A percentile compares a stretch with the other conserved stretches of the same genome.
phyloP scores from a whole-genome alignment of 2,329 filamentous ascomycete genomes.

The Talaromyces pinophilus region DNA sequence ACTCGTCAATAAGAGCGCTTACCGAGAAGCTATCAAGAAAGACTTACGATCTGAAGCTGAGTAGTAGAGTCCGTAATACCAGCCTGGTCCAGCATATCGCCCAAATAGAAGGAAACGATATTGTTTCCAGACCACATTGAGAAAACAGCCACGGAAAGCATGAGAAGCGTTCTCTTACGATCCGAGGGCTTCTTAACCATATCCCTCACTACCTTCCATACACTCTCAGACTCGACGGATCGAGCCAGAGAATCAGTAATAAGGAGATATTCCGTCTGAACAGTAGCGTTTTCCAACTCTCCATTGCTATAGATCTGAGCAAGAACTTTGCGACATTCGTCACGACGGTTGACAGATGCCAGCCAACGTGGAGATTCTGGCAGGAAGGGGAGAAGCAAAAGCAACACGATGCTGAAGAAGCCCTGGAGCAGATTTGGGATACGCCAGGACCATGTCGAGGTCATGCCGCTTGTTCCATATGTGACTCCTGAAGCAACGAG shows the following conservation, averaged over 20 bases:
- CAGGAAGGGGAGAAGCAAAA: not conserved
- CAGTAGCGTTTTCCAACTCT: not conserved
- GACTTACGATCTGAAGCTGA: conserved; percentile 5
- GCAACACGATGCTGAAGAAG: not conserved
- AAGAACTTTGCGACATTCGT: not conserved
- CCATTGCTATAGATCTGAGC: not conserved
- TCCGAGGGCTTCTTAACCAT: not conserved
- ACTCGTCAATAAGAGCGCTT: not conserved
- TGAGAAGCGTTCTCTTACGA: not conserved
- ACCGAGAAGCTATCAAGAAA: not conserved
- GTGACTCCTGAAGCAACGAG: conserved; percentile 3
- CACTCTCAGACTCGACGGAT: not conserved
- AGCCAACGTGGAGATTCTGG: conserved; percentile 11
- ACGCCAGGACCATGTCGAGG: not conserved
- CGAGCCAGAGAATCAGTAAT: not conserved
- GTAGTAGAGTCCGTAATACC: not conserved
- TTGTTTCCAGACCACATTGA: not conserved
- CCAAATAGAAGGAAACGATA: not conserved
- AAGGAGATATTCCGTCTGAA: not conserved
- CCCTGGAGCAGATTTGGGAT: not conserved
- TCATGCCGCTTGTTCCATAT: not conserved
- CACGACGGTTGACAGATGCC: not conserved
- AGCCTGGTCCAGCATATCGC: conserved; percentile 4
- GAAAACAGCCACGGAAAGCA: not conserved
- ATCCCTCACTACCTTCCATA: not conserved